Percentiles rank a stretch among this genome's conserved stretches.
These are phyloP conservation scores for Melanogaster broomeanus DNA, from an alignment of 768 basidiomycete genomes.

Conservation along the genomic window DNA sequence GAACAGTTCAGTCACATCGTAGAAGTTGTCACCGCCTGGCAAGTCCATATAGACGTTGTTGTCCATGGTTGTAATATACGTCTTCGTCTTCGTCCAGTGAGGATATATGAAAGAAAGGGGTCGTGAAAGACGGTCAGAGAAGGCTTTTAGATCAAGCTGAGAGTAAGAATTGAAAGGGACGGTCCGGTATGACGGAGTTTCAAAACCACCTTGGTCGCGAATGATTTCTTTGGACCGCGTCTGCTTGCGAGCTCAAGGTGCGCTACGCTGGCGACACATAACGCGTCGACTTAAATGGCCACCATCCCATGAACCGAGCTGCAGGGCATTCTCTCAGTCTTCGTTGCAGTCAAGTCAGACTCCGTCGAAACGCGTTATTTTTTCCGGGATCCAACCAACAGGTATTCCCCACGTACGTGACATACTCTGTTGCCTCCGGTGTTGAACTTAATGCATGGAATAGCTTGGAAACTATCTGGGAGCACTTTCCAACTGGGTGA, in stretches of 20 bases:
- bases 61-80: conserved; percentile 19
- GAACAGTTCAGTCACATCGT: conserved; percentile 65
- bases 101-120: not conserved
- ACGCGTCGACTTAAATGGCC: not conserved
- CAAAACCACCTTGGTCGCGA: conserved; percentile 14
- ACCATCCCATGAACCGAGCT: not conserved
- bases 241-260: not conserved
- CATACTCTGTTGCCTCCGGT: not conserved
- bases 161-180: conserved; percentile 4
- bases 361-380: conserved; percentile 47
- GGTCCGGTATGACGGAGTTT: conserved; percentile 30
- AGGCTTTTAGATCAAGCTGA: too few species aligned
- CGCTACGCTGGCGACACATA: not conserved
- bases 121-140: conserved; percentile 2
- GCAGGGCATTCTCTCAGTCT: conserved; percentile 2
- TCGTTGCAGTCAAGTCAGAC: conserved; percentile 8
- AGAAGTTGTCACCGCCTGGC: conserved; percentile 63
- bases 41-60: conserved; percentile 15
- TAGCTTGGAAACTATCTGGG: conserved; percentile 95
- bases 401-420: conserved; percentile 80
- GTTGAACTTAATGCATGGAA: not conserved
- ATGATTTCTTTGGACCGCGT: conserved; percentile 19
- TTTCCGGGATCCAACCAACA: conserved; percentile 94
- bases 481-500: conserved; percentile 87
- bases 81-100: not conserved